Base-by-base conservation (phyloP, 1,284 basidiomycete genomes). In the Wallemia mellicola region DNA sequence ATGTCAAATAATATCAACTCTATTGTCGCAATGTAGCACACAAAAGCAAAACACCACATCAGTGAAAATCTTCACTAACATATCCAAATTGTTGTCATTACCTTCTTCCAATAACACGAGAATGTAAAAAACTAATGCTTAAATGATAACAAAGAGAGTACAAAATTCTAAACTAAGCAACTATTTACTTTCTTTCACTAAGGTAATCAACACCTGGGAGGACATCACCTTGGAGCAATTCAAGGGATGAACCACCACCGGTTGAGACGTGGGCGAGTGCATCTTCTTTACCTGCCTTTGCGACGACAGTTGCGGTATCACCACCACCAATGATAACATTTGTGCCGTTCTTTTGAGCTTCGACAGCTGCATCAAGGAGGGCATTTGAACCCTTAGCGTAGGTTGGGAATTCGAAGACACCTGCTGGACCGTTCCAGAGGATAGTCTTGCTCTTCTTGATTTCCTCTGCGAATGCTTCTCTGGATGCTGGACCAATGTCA, bases 381-480 rank as follows among this genome's bases (percentile, higher is more conserved):
- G 81, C 73, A 69, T 80, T 79, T 22, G 89, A 94, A 57, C 91
- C 92, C 54, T 74, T 74, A 9, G 89, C 83, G 67, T 96, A 98
- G 57, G 80, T 80, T 59, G 83, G 79, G 75, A 96, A 94, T 72
- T 98, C 92, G 71, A 98, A 98, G 28, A 98, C 92, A 67, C 92
- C 92, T 56, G 92, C 85, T 48, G 92, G 91, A 59, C 88, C 92
- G 70, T 98, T 98, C 91, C 92, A 98, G 62, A 98, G 81, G 70
- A 98, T 91, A 57, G 94, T 98, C 78, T 91, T 96, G 63, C 88
- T 76, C 68, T 85, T 80, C 60, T 82, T 70, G 62, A 96, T 89
- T 25, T 88, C 80, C 66, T 81, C 68, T 59, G 75, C 76, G 76
- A 84, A 98, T 62, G 86, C 73, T 67, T 86, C 75, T 60, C 79